phyloP scores from a whole-genome alignment of 352 stramenopile genomes.

The Phytophthora melonis region DNA sequence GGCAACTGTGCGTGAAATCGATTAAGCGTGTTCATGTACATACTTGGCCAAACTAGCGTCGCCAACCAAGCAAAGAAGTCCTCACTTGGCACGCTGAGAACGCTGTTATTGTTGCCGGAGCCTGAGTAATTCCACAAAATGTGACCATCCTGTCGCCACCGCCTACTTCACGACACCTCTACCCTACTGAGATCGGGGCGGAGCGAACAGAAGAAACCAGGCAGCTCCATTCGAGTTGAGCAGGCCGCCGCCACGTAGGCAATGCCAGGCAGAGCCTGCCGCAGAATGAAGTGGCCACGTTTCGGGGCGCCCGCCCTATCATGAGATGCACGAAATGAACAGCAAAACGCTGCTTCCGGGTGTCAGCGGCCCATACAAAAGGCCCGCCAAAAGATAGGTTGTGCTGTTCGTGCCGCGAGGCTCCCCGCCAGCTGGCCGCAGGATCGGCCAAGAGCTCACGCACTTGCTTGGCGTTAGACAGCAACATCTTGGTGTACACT shows the following conservation, averaged over 20 bases:
- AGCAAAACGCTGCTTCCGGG: neutral
- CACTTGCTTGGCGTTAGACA: constrained; percentile 18
- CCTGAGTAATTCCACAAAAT: no score
- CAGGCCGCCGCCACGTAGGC: neutral
- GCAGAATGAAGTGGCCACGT: constrained; percentile 18
- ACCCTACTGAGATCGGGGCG: neutral
- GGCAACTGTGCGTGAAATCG: neutral
- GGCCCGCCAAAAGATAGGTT: constrained; percentile 21
- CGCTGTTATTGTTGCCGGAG: neutral
- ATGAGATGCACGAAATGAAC: constrained; percentile 37
- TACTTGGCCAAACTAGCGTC: neutral
- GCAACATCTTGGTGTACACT: constrained; percentile 28
- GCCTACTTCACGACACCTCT: neutral
- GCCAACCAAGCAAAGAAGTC: neutral
- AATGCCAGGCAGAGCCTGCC: neutral
- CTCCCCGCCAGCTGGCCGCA: constrained; percentile 21
- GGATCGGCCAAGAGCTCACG: constrained; percentile 17
- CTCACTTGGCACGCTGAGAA: neutral
- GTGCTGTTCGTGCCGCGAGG: constrained; percentile 32
- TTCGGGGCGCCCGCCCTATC: constrained; percentile 24
- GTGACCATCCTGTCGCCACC: neutral
- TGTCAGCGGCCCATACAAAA: neutral
- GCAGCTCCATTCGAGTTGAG: neutral
- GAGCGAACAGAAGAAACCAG: neutral
- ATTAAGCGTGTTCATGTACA: neutral